Percentiles rank a stretch among this genome's conserved stretches.
phyloP scores from a whole-genome alignment of 352 stramenopile genomes.

The Globisporangium rhizosaccharum region DNA sequence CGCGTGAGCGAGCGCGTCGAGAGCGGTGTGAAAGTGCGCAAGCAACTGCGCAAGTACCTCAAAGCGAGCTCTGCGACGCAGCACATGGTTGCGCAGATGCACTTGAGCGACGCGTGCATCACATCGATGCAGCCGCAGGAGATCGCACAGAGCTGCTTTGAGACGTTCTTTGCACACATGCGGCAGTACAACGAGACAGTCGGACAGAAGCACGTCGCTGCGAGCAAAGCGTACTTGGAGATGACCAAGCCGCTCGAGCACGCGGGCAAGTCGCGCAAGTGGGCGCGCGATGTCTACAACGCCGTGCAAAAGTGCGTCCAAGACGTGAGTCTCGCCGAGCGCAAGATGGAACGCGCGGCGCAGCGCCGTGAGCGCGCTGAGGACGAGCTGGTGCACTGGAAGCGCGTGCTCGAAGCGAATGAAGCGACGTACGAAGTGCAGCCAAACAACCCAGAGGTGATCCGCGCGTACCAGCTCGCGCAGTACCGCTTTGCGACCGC shows the following conservation, averaged over 20 bases:
- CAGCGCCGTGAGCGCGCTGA: conserved; percentile 53
- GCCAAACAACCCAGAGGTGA: conserved; percentile 70
- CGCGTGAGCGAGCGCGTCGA: conserved; percentile 73
- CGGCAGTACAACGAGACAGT: conserved; percentile 75
- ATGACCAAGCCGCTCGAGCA: conserved; percentile 78
- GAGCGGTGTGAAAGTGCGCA: conserved; percentile 74
- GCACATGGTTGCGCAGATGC: conserved; percentile 75
- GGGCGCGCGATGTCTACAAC: conserved; percentile 76
- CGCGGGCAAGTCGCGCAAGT: conserved; percentile 65
- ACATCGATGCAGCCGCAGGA: conserved; percentile 73
- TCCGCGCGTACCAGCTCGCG: conserved; percentile 55
- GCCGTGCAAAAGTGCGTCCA: conserved; percentile 71
- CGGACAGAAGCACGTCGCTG: conserved; percentile 68
- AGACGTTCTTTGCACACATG: conserved; percentile 74
- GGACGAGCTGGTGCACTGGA: conserved; percentile 74
- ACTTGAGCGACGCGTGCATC: conserved; percentile 74
- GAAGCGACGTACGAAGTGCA: conserved; percentile 78
- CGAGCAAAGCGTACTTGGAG: conserved; percentile 69
- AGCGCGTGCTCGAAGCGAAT: conserved; percentile 68
- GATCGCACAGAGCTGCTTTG: conserved; percentile 74
- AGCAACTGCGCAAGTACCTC: conserved; percentile 81
- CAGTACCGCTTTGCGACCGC: conserved; percentile 60
- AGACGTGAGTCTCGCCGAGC: conserved; percentile 60
- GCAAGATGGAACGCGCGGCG: conserved; percentile 75
- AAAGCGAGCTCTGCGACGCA: conserved; percentile 70